A percentile compares a stretch with the other conserved stretches of the same genome.
Evolutionary conservation across 305 asterid species (phyloP).

Genomic region (Solanum aculeatissimum): DNA sequence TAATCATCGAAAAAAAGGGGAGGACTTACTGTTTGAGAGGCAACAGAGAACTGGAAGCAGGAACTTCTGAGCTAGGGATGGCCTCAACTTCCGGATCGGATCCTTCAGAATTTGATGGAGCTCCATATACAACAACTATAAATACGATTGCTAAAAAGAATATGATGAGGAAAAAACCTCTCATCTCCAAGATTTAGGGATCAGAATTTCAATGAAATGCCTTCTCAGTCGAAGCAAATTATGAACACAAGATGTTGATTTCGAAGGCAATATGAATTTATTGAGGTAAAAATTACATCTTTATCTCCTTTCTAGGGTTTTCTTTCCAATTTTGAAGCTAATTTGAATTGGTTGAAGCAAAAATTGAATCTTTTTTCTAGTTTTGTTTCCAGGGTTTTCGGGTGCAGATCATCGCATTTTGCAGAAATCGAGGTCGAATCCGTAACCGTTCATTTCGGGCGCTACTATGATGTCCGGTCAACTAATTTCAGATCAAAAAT

Average conservation of each 20-base stretch:
- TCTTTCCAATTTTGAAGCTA: background rate
- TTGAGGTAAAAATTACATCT: background rate
- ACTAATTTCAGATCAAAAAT: background rate
- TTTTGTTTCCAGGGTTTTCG: too few relatives aligned
- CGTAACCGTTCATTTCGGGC: background rate
- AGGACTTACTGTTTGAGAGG: slow-evolving; percentile 41
- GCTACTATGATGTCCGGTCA: background rate
- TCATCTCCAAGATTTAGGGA: slow-evolving; percentile 19
- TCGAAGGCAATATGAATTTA: background rate
- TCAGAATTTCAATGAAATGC: slow-evolving; percentile 6
- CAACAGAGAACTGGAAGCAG: slow-evolving; percentile 17
- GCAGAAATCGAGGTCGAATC: background rate
- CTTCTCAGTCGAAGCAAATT: slow-evolving; percentile 3
- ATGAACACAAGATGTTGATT: background rate
- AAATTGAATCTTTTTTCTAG: too few relatives aligned
- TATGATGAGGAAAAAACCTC: slow-evolving; percentile 28
- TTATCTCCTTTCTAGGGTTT: background rate
- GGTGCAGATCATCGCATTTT: background rate
- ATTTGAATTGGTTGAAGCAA: too few relatives aligned
- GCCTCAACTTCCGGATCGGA: slow-evolving; percentile 25
- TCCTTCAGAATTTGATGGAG: slow-evolving; percentile 22
- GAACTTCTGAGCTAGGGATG: slow-evolving; percentile 2
- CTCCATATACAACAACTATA: slow-evolving; percentile 37
- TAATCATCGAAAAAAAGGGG: background rate
- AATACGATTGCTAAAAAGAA: slow-evolving; percentile 31